A percentile compares a stretch with the other conserved stretches of the same genome.
Evolutionary conservation across 1,139 yeast species (phyloP).

Genomic region (Blastobotrys capitulatus): DNA sequence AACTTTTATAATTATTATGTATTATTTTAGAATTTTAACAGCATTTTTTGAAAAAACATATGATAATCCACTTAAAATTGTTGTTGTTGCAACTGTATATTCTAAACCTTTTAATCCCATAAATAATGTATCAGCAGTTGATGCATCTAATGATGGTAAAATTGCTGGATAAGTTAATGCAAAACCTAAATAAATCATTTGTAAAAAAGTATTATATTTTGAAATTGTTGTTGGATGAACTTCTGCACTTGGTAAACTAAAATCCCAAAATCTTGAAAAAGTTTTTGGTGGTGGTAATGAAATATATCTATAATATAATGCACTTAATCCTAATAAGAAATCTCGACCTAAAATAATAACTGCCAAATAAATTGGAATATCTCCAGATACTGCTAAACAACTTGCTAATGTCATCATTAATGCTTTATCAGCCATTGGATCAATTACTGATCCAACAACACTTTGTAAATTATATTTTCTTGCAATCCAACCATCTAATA

Average conservation of each 20-base stretch:
- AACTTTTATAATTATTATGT: not conserved
- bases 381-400: conserved; percentile 63
- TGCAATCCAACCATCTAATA: conserved; percentile 88
- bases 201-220: conserved; percentile 83
- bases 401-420: conserved; percentile 83
- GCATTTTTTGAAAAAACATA: conserved; percentile 68
- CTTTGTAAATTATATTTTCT: conserved; percentile 71
- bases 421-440: conserved; percentile 92
- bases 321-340: conserved; percentile 66
- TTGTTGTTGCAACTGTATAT: conserved; percentile 64
- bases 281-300: conserved; percentile 78
- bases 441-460: conserved; percentile 83
- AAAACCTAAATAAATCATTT: conserved; percentile 82
- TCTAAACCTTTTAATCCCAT: conserved; percentile 38
- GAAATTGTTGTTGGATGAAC: conserved; percentile 88
- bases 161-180: conserved; percentile 65
- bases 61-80: conserved; percentile 71
- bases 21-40: conserved; percentile 41
- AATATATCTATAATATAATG: conserved; percentile 63
- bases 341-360: conserved; percentile 80
- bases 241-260: conserved; percentile 76
- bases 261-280: conserved; percentile 63
- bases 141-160: conserved; percentile 30
- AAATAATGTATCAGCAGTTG: conserved; percentile 19
- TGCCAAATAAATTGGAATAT: conserved; percentile 59